phyloP scores from a whole-genome alignment of 306 rosid species.

The Sesbania bispinosa region DNA sequence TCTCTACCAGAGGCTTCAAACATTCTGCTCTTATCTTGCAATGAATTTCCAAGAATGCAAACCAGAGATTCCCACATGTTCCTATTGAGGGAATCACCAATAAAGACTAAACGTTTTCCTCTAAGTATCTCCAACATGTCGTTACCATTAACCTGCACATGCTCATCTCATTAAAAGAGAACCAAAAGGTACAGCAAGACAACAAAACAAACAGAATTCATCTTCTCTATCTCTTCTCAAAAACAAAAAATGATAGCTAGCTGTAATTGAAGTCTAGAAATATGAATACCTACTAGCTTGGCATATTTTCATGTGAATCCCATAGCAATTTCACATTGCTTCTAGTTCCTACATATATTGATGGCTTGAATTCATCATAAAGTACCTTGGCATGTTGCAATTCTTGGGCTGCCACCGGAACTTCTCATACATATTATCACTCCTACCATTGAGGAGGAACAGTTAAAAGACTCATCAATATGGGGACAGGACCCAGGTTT shows the following conservation, averaged over 20 bases:
- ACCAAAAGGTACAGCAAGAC: neutral
- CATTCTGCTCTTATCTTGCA: slow-evolving; percentile 50
- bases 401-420: slow-evolving; percentile 73
- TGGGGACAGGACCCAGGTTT: slow-evolving; percentile 64
- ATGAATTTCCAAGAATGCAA: slow-evolving; percentile 70
- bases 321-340: neutral
- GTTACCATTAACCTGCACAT: slow-evolving; percentile 57
- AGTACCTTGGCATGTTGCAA: slow-evolving; percentile 75
- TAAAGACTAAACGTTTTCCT: slow-evolving; percentile 73
- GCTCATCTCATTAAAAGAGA: neutral
- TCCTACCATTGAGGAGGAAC: slow-evolving; percentile 63
- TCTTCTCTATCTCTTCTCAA: neutral
- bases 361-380: neutral
- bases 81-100: slow-evolving; percentile 87
- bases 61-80: slow-evolving; percentile 95
- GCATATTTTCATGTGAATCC: neutral
- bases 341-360: neutral
- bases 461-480: slow-evolving; percentile 73
- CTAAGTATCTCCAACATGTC: slow-evolving; percentile 60
- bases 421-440: slow-evolving; percentile 49
- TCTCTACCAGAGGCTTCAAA: slow-evolving; percentile 71
- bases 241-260: neutral
- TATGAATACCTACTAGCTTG: neutral
- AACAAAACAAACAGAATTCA: neutral
- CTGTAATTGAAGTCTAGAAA: neutral